Evolutionary conservation across 352 stramenopile species (phyloP), one percentile per base, ranked within the genome.

Genomic region (Phytopythium oedochilum): DNA sequence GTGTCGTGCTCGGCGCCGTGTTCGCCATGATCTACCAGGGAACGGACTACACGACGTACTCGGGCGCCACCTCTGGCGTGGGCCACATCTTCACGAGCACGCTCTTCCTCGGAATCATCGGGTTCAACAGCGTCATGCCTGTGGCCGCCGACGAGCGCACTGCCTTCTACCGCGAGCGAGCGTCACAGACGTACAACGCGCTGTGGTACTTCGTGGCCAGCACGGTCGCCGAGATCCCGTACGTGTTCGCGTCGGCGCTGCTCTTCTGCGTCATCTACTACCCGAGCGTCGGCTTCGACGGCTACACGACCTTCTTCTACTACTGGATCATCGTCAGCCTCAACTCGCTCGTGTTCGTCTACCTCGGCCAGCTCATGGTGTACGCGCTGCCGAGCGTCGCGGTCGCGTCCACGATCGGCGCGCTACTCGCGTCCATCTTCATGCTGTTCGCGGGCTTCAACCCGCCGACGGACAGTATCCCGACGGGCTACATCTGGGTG

Each of bases 1-100:
- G 60, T 52, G 44, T 63, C 12, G 34, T 88, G 2, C 78, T 95
- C 34, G 75, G 71, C 5, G 55, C 85, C 17, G 61, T 96, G 17
- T 83, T 96, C 28, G 83, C 71, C n/a, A 53, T 89, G 20, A 77
- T 94, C 29, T 96, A 90, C 55, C 50, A 81, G 26, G 63, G 63
- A 25, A 70, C 71, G 2, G 58, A 87, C 39, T 85, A 78, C 57
- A 49, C 26, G 25, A 78, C 68, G 20, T 83, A 72, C 63, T 64
- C 42, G 2, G 70, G 72, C 14, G 61, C 61, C 3, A 83, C 76
- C 48, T 31, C 64, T 5, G 78, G 73, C n/a, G 54, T 97, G 14
- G 81, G 84, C 54, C 73, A 95, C 11, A 88, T 97, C 42, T 97
- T 95, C 68, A 61, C 90, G 2, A 83, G 75, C 20, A 83, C 88